phyloP scores from a whole-genome alignment of 2,329 filamentous ascomycete species.

The Pseudogymnoascus sp. region DNA sequence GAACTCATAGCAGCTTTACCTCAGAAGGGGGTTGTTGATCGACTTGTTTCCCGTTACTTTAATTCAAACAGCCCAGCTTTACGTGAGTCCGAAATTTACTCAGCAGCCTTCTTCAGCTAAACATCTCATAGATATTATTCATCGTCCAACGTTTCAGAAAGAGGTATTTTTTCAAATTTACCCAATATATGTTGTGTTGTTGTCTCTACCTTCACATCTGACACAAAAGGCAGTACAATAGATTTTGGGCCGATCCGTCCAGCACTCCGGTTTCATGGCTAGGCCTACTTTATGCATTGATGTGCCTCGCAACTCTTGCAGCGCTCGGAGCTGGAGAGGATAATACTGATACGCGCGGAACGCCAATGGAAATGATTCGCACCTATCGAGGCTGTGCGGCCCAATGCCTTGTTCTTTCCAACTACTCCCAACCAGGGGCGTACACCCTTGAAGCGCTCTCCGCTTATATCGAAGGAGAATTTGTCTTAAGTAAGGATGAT shows the following conservation, averaged over 20 bases:
- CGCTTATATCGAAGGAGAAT: conserved; percentile 47
- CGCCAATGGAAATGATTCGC: conserved; percentile 41
- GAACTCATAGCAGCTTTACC: conserved; percentile 45
- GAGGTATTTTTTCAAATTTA: conserved; percentile 27
- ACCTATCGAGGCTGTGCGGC: conserved; percentile 43
- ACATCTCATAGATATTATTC: conserved; percentile 39
- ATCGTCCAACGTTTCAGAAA: conserved; percentile 45
- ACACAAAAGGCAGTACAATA: conserved; percentile 34
- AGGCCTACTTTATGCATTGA: conserved; percentile 37
- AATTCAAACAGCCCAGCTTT: conserved; percentile 45
- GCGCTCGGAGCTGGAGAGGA: conserved; percentile 37
- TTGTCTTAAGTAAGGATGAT: conserved; percentile 42
- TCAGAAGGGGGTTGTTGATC: conserved; percentile 39
- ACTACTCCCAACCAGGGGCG: conserved; percentile 43
- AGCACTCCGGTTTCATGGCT: conserved; percentile 40
- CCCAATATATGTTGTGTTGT: conserved; percentile 10
- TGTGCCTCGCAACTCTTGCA: conserved; percentile 30
- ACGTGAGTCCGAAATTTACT: conserved; percentile 31
- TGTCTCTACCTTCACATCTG: background rate
- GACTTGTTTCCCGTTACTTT: conserved; percentile 47
- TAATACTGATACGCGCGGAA: conserved; percentile 38
- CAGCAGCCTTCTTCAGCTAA: conserved; percentile 6
- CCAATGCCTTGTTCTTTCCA: conserved; percentile 44
- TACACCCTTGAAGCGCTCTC: conserved; percentile 45
- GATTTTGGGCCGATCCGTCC: conserved; percentile 42